A percentile compares a stretch with the other conserved stretches of the same genome.
These are phyloP conservation scores for Eragrostis curvula DNA, from an alignment of 176 grass and related monocot species.

Conservation along the genomic window DNA sequence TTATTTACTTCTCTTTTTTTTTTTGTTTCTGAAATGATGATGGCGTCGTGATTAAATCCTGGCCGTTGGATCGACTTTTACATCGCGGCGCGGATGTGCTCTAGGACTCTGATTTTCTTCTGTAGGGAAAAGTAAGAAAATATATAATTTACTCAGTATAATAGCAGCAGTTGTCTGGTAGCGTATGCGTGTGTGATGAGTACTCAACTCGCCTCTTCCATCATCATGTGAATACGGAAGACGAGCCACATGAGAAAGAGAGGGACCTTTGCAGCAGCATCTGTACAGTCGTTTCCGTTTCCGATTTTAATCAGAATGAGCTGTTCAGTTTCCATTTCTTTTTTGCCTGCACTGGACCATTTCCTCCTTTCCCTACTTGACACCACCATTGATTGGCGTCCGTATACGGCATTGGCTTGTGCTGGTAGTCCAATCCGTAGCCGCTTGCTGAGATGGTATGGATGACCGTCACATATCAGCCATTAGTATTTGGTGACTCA, in stretches of 20 bases:
- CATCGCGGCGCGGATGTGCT: neutral
- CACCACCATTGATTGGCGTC: conserved; percentile 4
- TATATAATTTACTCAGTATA: conserved; percentile 25
- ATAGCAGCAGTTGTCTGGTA: conserved; percentile 14
- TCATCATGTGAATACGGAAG: conserved; percentile 50
- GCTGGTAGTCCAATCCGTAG: neutral
- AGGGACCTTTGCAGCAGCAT: conserved; percentile 16
- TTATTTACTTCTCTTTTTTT: neutral
- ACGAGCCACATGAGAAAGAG: neutral
- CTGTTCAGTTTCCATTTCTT: conserved; percentile 6
- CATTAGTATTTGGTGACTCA: too few species aligned
- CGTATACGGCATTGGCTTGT: conserved; percentile 18
- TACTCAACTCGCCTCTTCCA: neutral
- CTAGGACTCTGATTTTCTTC: conserved; percentile 21
- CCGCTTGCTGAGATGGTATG: conserved; percentile 4
- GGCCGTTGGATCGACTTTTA: conserved; percentile 32
- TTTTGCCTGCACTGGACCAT: neutral
- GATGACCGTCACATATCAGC: neutral
- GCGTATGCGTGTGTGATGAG: conserved; percentile 6
- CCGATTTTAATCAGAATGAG: conserved; percentile 50
- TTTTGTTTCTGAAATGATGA: neutral
- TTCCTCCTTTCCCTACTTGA: neutral
- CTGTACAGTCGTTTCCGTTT: conserved; percentile 52
- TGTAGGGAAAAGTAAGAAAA: neutral
- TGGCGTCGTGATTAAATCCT: conserved; percentile 26